Conservation (phyloP, 306 rosid species). For the Lathyrus tuberosus region DNA sequence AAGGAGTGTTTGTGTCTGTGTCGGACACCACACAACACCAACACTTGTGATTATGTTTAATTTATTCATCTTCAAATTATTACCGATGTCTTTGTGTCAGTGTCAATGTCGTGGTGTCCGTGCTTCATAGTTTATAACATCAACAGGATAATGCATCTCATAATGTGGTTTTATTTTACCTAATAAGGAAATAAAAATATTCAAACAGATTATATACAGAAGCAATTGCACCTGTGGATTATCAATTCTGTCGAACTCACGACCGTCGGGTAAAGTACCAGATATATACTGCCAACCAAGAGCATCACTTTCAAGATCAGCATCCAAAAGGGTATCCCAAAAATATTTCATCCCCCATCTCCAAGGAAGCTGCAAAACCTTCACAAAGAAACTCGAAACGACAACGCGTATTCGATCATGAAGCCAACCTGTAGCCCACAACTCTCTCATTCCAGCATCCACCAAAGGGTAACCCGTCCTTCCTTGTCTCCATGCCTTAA, state of each 20-base stretch:
- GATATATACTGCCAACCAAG: slow-evolving; percentile 99
- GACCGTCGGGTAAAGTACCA: slow-evolving; percentile 95
- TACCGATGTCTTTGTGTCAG: too few relatives aligned
- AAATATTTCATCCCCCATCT: slow-evolving; percentile 99
- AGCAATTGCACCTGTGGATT: slow-evolving; percentile 84
- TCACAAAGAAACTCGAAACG: slow-evolving; percentile 97
- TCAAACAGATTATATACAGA: slow-evolving; percentile 17
- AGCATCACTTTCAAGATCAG: slow-evolving; percentile 97
- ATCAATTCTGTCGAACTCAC: slow-evolving; percentile 90
- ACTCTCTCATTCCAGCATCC: slow-evolving; percentile 99
- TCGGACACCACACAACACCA: too few relatives aligned
- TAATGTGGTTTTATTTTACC: slow-evolving; percentile 9
- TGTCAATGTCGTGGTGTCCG: too few relatives aligned
- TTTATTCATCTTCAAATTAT: too few relatives aligned
- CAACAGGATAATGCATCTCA: slow-evolving; percentile 5
- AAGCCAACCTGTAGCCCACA: slow-evolving; percentile 99
- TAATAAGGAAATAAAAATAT: background rate
- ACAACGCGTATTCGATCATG: slow-evolving; percentile 97
- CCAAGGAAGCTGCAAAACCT: slow-evolving; percentile 99
- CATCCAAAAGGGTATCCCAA: slow-evolving; percentile 99
- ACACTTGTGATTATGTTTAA: too few relatives aligned
- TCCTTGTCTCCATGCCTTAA: slow-evolving; percentile 99
- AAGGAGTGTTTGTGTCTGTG: too few relatives aligned
- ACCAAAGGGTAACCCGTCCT: slow-evolving; percentile 98
- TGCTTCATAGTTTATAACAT: background rate